A percentile compares a stretch with the other conserved stretches of the same genome.
phyloP scores from a whole-genome alignment of 306 rosid species.

The Medicago arabica region DNA sequence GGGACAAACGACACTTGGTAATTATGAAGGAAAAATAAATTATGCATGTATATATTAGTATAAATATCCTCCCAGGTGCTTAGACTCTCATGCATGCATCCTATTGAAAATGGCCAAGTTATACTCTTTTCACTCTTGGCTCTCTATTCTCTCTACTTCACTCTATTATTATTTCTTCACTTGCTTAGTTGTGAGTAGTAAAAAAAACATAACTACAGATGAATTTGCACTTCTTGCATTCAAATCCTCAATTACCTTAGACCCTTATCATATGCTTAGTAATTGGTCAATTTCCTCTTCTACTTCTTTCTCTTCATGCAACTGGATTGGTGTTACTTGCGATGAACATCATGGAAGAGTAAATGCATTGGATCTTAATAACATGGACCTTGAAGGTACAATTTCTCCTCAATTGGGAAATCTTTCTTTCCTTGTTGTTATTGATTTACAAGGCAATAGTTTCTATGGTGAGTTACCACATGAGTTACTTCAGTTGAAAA shows the following conservation, averaged over 20 bases:
- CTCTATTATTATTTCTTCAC: neutral
- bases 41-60: too few species aligned
- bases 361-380: neutral
- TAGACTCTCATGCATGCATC: neutral
- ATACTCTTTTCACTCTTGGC: neutral
- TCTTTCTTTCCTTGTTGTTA: slow-evolving; percentile 33
- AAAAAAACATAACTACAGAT: neutral
- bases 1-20: too few species aligned
- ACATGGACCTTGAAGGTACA: slow-evolving; percentile 23
- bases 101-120: slow-evolving; percentile 3
- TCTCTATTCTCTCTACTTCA: neutral
- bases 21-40: too few species aligned
- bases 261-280: slow-evolving; percentile 1
- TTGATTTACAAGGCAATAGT: slow-evolving; percentile 21
- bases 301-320: slow-evolving; percentile 13
- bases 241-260: slow-evolving; percentile 31
- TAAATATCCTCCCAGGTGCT: neutral
- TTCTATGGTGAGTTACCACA: slow-evolving; percentile 13
- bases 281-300: slow-evolving; percentile 31
- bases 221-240: slow-evolving; percentile 32
- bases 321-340: slow-evolving; percentile 25
- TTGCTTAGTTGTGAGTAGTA: neutral
- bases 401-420: slow-evolving; percentile 33
- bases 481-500: neutral
- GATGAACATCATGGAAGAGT: slow-evolving; percentile 19